These are phyloP conservation scores for Cladosporium colombiae DNA, from an alignment of 2,329 filamentous ascomycete genomes.

Conservation along the genomic window DNA sequence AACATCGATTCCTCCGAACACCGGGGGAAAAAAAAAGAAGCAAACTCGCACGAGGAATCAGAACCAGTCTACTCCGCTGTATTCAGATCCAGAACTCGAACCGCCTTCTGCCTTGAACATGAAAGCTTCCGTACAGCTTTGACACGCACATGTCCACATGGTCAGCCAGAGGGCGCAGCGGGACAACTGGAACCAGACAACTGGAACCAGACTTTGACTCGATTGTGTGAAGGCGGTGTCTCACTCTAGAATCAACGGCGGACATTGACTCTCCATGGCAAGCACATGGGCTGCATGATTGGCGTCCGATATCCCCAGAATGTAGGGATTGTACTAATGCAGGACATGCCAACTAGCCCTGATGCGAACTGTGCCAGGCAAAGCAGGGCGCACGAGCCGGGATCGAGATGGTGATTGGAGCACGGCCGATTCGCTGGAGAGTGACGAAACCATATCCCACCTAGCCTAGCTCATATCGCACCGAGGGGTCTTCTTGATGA, in stretches of 20 bases:
- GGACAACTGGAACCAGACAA: not conserved
- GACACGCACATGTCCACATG: not conserved
- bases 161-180: not conserved
- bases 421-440: slow-evolving; percentile 5
- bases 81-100: too few species aligned
- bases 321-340: slow-evolving; percentile 10
- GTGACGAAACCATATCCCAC: slow-evolving; percentile 17
- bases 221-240: not conserved
- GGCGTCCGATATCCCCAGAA: slow-evolving; percentile 16
- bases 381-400: slow-evolving; percentile 4
- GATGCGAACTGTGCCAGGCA: slow-evolving; percentile 16
- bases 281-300: slow-evolving; percentile 20
- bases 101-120: not conserved
- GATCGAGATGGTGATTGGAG: slow-evolving; percentile 15
- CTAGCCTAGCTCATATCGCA: slow-evolving; percentile 1
- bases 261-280: not conserved
- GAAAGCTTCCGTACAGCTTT: not conserved
- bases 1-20: too few species aligned
- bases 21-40: not conserved
- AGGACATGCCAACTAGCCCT: slow-evolving; percentile 11
- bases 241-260: not conserved
- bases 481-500: slow-evolving; percentile 10
- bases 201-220: not conserved
- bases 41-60: not conserved
- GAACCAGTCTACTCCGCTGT: not conserved